phyloP scores from a whole-genome alignment of 108 stramenopile genomes.

The Epipyxis sp. region DNA sequence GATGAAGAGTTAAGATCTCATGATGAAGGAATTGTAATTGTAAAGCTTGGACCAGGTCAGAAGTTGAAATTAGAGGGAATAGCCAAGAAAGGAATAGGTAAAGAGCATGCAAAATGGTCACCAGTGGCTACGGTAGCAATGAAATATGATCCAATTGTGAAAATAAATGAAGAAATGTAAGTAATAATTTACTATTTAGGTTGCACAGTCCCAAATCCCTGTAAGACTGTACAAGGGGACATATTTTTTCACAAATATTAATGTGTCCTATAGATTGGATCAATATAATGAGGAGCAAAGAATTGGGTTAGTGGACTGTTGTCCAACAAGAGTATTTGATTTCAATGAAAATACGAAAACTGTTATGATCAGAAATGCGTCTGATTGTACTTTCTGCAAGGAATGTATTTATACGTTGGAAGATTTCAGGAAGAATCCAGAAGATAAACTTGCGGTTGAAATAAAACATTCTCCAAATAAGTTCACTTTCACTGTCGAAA shows the following conservation, averaged over 20 bases:
- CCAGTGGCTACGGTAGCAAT: slow-evolving; percentile 91
- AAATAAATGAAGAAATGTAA: slow-evolving; percentile 76
- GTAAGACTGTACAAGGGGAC: too few relatives aligned
- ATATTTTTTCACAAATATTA: too few relatives aligned
- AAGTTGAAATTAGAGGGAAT: slow-evolving; percentile 80
- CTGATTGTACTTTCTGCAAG: slow-evolving; percentile 40
- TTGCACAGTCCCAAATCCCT: too few relatives aligned
- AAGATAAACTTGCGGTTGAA: slow-evolving; percentile 33
- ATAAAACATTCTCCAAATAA: slow-evolving; percentile 17
- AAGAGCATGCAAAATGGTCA: slow-evolving; percentile 98
- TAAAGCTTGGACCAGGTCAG: slow-evolving; percentile 90
- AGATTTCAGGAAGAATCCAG: slow-evolving; percentile 16
- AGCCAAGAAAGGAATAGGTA: slow-evolving; percentile 87
- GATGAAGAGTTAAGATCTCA: slow-evolving; percentile 75
- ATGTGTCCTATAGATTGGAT: slow-evolving; percentile 6
- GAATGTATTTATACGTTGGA: slow-evolving; percentile 30
- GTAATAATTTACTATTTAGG: slow-evolving; percentile 39
- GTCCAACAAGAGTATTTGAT: slow-evolving; percentile 36
- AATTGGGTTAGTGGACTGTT: slow-evolving; percentile 8
- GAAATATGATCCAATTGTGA: slow-evolving; percentile 83
- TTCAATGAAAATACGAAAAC: slow-evolving; percentile 13
- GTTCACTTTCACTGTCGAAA: slow-evolving; percentile 43
- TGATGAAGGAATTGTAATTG: slow-evolving; percentile 81
- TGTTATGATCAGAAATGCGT: neutral
- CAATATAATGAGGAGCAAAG: slow-evolving; percentile 20